Conservation (phyloP, 768 basidiomycete genomes). For the Thelephora ganbajun region DNA sequence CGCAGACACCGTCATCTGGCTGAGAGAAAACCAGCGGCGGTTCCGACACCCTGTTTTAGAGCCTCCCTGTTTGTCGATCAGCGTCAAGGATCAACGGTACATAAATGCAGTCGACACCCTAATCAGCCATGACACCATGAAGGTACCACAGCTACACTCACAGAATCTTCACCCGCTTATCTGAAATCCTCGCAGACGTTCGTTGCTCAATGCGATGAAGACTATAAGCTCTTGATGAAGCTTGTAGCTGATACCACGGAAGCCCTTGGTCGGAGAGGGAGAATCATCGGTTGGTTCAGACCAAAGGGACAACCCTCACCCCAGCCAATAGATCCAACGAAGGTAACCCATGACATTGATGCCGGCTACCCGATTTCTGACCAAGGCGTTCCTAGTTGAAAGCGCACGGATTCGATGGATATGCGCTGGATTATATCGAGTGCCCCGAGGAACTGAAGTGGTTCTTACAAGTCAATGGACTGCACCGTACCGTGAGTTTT, state of each 20-base stretch:
- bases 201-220: constrained; percentile 71
- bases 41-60: constrained; percentile 82
- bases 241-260: constrained; percentile 50
- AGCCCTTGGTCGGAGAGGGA: constrained; percentile 35
- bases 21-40: constrained; percentile 43
- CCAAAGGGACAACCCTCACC: constrained; percentile 23
- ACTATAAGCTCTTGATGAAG: constrained; percentile 58
- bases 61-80: constrained; percentile 65
- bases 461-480: constrained; percentile 47
- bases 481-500: constrained; percentile 60
- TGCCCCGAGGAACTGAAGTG: constrained; percentile 64
- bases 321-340: constrained; percentile 45
- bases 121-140: constrained; percentile 43
- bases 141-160: constrained; percentile 28
- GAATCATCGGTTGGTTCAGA: constrained; percentile 60
- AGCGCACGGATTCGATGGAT: constrained; percentile 60
- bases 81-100: constrained; percentile 46
- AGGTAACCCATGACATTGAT: constrained; percentile 25
- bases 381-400: constrained; percentile 32
- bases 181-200: constrained; percentile 43
- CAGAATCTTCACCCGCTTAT: not conserved
- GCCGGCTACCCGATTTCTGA: not conserved
- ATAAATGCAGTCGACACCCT: constrained; percentile 64
- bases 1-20: constrained; percentile 57
- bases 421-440: constrained; percentile 67